Evolutionary conservation across 2,329 filamentous ascomycete genomes (phyloP), one percentile per base, ranked within the genome.

Genomic region (Microdochium nivale): DNA sequence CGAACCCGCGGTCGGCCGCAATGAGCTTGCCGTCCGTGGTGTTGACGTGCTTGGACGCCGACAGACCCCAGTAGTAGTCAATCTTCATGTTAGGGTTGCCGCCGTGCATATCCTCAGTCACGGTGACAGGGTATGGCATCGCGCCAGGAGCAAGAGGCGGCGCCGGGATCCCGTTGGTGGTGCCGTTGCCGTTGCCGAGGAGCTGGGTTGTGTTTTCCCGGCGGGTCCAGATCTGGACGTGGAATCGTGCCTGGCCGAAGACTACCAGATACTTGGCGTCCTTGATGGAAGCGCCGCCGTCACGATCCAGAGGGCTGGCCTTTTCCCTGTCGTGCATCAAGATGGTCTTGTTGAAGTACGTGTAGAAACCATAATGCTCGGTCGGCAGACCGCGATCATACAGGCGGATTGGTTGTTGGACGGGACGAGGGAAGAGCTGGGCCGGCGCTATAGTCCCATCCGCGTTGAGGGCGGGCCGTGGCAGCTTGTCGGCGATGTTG

Each of bases 321-420:
- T 53, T 47, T 19, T 56, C 56, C 7, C 50, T 56, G 50, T 65
- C 58, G 14, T 51, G 82, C 55, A 95, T 75, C 72, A 92, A 95
- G 56, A 95, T 88, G 9, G 86, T 87, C 57, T 90, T 88, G 69
- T 90, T 84, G 67, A 88, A 97, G 73, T 96, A 95, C 1, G 81
- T 88, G 71, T 96, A 96, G 70, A 96, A 96, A 2, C 89, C 90
- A 67, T 95, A 96, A 69, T 96, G 90, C 66, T 97, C 92, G 0
- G 85, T 86, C 2, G 79, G 72, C 25, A 87, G 74, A 19, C 87
- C 90, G 21, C 90, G 87, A 65, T 97, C 89, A 66, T 85, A 97
- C 1, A 97, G 79, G 1, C 88, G 82, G 13, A 97, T 74, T 0
- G 90, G 92, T 62, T 97, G 94, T 54, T 86, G 81, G 1, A 75